Percentiles rank a stretch among this genome's conserved stretches.
These are phyloP conservation scores for Cladobotryum mycophilum DNA, from an alignment of 2,329 filamentous ascomycete genomes.

Conservation along the genomic window DNA sequence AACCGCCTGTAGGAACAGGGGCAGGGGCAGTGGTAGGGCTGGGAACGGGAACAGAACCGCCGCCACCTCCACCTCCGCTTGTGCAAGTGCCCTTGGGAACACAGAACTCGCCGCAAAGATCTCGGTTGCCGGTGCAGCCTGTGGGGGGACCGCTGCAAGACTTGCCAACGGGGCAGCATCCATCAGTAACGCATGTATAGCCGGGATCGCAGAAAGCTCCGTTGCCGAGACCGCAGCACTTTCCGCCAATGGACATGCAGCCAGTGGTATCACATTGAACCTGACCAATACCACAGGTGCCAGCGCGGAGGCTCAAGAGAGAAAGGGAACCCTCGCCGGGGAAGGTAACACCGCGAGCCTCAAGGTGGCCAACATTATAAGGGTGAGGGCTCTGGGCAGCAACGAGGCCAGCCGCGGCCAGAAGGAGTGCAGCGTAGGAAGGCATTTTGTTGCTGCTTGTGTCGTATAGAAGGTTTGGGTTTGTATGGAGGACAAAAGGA, in stretches of 20 bases:
- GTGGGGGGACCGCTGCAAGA: constrained; percentile 15
- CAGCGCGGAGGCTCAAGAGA: constrained; percentile 13
- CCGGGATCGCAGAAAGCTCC: constrained; percentile 12
- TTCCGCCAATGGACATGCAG: constrained; percentile 24
- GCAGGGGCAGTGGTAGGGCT: too few species aligned
- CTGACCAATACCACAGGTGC: constrained; percentile 17
- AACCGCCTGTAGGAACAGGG: constrained; percentile 3
- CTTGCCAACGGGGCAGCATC: constrained; percentile 27
- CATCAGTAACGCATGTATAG: constrained; percentile 10
- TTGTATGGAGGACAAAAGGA: constrained; percentile 2
- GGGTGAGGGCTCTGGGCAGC: constrained; percentile 12
- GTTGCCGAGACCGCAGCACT: constrained; percentile 21
- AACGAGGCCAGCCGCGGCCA: constrained; percentile 20
- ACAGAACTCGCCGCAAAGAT: constrained; percentile 15
- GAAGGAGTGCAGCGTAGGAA: constrained; percentile 19
- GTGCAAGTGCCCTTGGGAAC: constrained; percentile 9
- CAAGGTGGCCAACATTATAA: constrained; percentile 2
- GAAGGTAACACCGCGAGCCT: constrained; percentile 11
- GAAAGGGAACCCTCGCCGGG: constrained; percentile 10
- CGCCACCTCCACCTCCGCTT: constrained; percentile 13
- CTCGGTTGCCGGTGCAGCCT: constrained; percentile 9
- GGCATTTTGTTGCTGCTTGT: constrained; percentile 16
- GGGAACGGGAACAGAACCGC: neutral
- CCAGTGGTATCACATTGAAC: constrained; percentile 21
- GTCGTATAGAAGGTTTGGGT: too few species aligned